Percentiles rank a stretch among this genome's conserved stretches.
Conservation (phyloP, 192 early-diverging fungal species). For the Podila clonocystis region DNA sequence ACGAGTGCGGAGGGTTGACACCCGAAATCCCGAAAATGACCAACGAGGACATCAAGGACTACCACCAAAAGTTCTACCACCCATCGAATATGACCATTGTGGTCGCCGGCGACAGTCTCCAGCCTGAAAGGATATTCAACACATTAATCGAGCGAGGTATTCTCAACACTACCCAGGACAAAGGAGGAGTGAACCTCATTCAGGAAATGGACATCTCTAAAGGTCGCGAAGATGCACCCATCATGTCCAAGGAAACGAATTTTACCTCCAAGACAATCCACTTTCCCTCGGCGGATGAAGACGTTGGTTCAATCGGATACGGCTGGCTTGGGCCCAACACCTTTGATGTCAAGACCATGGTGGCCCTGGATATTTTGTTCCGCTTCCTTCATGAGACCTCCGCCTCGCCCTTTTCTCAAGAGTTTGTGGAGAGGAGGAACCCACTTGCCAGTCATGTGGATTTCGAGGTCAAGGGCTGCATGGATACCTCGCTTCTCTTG, state of each 20-base stretch:
- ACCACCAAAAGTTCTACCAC: conserved; percentile 81
- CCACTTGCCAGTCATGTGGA: conserved; percentile 73
- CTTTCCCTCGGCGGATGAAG: conserved; percentile 73
- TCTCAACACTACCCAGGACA: background rate
- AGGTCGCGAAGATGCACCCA: conserved; percentile 54
- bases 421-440: conserved; percentile 76
- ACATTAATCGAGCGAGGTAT: conserved; percentile 49
- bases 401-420: conserved; percentile 77
- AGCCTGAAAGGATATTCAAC: conserved; percentile 64
- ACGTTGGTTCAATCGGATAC: conserved; percentile 69
- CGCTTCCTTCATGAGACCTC: conserved; percentile 76
- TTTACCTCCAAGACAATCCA: conserved; percentile 58
- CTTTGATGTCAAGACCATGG: conserved; percentile 65
- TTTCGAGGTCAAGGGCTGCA: conserved; percentile 61
- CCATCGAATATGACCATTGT: conserved; percentile 76
- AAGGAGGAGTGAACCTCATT: conserved; percentile 16
- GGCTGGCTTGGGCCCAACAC: conserved; percentile 81
- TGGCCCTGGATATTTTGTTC: conserved; percentile 77
- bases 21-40: conserved; percentile 73
- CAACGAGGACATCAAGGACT: conserved; percentile 79
- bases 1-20: conserved; percentile 83
- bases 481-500: conserved; percentile 67
- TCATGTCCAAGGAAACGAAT: conserved; percentile 51
- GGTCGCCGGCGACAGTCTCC: conserved; percentile 61
- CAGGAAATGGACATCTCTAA: conserved; percentile 46